Base-by-base conservation (phyloP, 192 early-diverging fungal species). In the Podochytrium sp. region DNA sequence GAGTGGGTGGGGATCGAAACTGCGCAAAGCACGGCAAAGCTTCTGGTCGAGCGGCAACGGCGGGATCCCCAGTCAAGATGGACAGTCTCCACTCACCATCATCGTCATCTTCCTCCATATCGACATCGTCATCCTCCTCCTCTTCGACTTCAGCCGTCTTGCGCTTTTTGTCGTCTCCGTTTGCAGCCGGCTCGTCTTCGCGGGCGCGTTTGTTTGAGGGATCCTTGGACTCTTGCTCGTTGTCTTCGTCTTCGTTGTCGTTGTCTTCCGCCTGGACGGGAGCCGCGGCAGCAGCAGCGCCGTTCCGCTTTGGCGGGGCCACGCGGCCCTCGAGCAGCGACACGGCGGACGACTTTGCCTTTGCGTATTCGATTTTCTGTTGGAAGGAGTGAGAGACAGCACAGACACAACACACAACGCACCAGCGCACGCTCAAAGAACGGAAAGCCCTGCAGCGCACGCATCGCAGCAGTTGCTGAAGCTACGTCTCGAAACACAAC, bases 401-500 rank as follows among this genome's bases (percentile, higher is more conserved):
- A 33, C n/a, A 16, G 39, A 47, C 35, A 16, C 71, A 4, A 32
- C 1, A 32, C 65, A 73, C 64, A 52, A 66, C 72, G 39, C 86
- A 95, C 93, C 84, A 98, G 85, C 6, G 90, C 81, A 62, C 83
- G 84, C n/a, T 89, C 90, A 73, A 92, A 97, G 77, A 99, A 90
- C 3, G 79, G 84, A 64, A 95, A 95, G 27, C 95, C 96, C 79
- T 97, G 92, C 41, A 98, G 80, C 32, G 91, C 87, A 65, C 96
- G 84, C 62, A 97, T 74, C 3, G 98, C 96, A 0, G 91, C 82
- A 37, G 95, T 96, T 2, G 98, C 93, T 20, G 86, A 79, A 4
- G 92, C 77, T n/a, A 96, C 89, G 67, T 96, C 92, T 35, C 82
- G 79, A 71, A 96, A 97, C 18, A 91, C 96, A 27, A 99, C 79